Evolutionary conservation across 2,329 filamentous ascomycete genomes (phyloP), one percentile per base, ranked within the genome.

Genomic region (Scopulariopsis brevicaulis): DNA sequence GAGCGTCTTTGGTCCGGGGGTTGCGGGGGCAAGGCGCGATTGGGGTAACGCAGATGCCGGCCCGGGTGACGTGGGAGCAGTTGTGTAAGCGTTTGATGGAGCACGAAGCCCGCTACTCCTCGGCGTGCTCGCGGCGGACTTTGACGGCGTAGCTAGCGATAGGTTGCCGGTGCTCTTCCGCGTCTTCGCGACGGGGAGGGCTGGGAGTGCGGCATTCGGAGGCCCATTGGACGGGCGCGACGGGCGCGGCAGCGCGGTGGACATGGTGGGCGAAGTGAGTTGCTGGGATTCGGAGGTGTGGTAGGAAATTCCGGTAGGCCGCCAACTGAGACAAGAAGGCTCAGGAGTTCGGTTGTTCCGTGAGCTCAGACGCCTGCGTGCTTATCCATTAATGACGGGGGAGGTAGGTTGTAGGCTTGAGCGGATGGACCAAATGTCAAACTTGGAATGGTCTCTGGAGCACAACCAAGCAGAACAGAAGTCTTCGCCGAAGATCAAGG

Each of bases 151-250:
- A 62, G 73, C 72, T 15, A n/a, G 15, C 7, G 40, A 15, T 54
- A 77, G 72, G 59, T 66, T 74, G 58, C 73, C 79, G 59, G 75
- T 84, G 70, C 81, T 86, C 69, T 86, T 89, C 61, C 89, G 81
- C 46, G 86, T 84, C 71, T 90, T 94, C 53, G 78, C 72, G 20
- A 88, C 76, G 32, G 90, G 89, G 54, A 95, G 74, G 51, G 88
- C 85, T 51, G 90, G 89, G 25, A 94, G 75, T 32, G 86, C 82
- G 62, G 84, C 80, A 34, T 82, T 84, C 18, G 90, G 87, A 54
- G 90, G 87, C 59, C 84, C 86, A 64, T 85, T 77, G 10, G 86
- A 84, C 28, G 84, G 80, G 70, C 86, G 81, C 20, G 86, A 80
- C 28, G 84, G 80, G 69, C 84, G 80, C 57, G 87, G 86, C 55